Evolutionary conservation across 2,329 filamentous ascomycete species (phyloP), one percentile per base, ranked within the genome.

Genomic region (Verticillium albo-atrum): DNA sequence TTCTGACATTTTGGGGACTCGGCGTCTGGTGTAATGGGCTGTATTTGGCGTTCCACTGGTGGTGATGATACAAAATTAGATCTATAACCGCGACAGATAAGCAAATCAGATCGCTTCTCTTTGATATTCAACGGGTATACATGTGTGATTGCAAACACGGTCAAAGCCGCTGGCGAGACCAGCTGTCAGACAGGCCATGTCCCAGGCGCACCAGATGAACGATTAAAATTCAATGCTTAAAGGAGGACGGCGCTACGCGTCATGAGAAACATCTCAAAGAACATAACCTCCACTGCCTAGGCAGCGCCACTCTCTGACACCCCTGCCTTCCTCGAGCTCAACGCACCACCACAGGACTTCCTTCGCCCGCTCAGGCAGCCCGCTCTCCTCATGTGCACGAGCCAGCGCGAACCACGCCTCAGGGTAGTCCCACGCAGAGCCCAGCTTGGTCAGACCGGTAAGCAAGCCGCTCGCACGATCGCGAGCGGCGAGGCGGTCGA

Each of bases 281-380:
- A 90, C 83, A 74, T 90, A 91, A 23, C 89, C 83, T 23, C 87
- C 86, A 55, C 81, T 80, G 3, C 84, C 87, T 28, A 92, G 81
- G 65, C 83, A 87, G 30, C 80, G 82, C 95, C 94, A 98, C 60
- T 85, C 83, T 60, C 95, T 85, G 54, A 97, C 83, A 0, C 89
- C 91, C 64, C 85, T 86, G 7, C 86, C 87, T 71, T 99, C 94
- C 71, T 98, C 95, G 30, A 99, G 80, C 74, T 97, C 92, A 14
- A 99, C 90, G 67, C 93, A 96, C 92, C 94, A 98, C 95, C 95
- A 98, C 6, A 98, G 81, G 53, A 93, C 92, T 66, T 95, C 90
- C 76, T 93, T 96, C 15, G 95, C 90, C 78, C 94, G 96, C 37
- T 95, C 90, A 2, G 86, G 75, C 76, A 97, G 91, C 0, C 89